Evolutionary conservation across 176 grass and related monocot genomes (phyloP), one percentile per base, ranked within the genome.

Genomic region (Puccinellia tenuiflora): DNA sequence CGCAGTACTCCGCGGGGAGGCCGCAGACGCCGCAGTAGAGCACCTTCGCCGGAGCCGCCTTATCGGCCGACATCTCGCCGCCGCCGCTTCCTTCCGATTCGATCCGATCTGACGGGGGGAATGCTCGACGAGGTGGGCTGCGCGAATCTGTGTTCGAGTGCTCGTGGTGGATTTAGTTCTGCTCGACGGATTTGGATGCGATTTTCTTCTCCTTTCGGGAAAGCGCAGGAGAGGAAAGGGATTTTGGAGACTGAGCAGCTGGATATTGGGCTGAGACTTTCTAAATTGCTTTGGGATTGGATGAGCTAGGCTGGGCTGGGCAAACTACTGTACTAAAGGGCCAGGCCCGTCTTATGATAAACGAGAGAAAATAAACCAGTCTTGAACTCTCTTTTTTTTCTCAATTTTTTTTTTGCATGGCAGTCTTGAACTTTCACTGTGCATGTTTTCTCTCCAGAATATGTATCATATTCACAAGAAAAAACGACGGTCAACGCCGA

Each of bases 1-100:
- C 97, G 88, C 97, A 96, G 93, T 99, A 99, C 84, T 96, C 97
- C 0, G 97, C 89, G 20, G 93, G 93, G 50, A 99, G 93, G 43
- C 93, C 88, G 71, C 93, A 96, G 9, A 89, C 91, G 81, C 91
- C 97, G 78, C 93, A 99, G 85, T 94, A 99, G 9, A 94, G 83
- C 68, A 99, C 91, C 68, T 79, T 88, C 84, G 92, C 89, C 64
- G 93, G 87, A 57, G 92, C 88, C 48, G 81, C 89, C 70, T 99
- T 94, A 70, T 91, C 97, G 70, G 91, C 74, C 88, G 91, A 78
- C 87, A 87, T 78, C 60, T 0, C 57, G 2, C 21, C 25, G 40
- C n/a, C 47, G 72, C 78, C 38, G 38, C 39, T 15, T 3, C 39
- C 15, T 17, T 14, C 15, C 13, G 82, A 67, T 65, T 79, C 24